Evolutionary conservation across 164 flowering plant genomes (phyloP).

Genomic region (Platanus orientalis): DNA sequence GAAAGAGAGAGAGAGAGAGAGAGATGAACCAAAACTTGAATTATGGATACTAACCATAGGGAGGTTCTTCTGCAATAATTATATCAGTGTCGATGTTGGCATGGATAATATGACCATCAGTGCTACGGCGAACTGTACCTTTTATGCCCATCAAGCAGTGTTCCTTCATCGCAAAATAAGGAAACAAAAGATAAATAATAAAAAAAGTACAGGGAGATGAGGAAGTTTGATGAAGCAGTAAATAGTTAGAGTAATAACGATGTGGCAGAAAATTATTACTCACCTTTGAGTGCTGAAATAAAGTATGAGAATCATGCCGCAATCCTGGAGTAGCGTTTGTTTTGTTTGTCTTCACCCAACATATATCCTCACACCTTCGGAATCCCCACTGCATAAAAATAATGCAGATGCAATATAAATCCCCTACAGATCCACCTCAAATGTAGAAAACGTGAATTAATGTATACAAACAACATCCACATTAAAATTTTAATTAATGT

Average conservation of each 20-base stretch:
- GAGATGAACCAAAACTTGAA: background rate
- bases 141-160: slow-evolving; percentile 99
- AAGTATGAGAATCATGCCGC: slow-evolving; percentile 94
- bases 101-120: slow-evolving; percentile 98
- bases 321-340: slow-evolving; percentile 79
- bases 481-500: no score
- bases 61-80: slow-evolving; percentile 96
- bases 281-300: slow-evolving; percentile 98
- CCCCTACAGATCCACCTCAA: no score
- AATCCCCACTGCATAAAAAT: slow-evolving; percentile 86
- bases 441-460: no score
- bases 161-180: slow-evolving; percentile 51
- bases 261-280: slow-evolving; percentile 6
- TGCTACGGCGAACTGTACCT: slow-evolving; percentile 98
- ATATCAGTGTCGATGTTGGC: slow-evolving; percentile 99
- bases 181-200: background rate
- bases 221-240: background rate
- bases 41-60: slow-evolving; percentile 64
- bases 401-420: background rate
- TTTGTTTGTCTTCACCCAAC: slow-evolving; percentile 99
- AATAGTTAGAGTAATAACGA: background rate
- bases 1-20: no score
- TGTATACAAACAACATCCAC: no score
- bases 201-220: background rate
- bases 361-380: slow-evolving; percentile 96